Conservation (phyloP, 2,329 filamentous ascomycete species). For the Chalara sp. region DNA sequence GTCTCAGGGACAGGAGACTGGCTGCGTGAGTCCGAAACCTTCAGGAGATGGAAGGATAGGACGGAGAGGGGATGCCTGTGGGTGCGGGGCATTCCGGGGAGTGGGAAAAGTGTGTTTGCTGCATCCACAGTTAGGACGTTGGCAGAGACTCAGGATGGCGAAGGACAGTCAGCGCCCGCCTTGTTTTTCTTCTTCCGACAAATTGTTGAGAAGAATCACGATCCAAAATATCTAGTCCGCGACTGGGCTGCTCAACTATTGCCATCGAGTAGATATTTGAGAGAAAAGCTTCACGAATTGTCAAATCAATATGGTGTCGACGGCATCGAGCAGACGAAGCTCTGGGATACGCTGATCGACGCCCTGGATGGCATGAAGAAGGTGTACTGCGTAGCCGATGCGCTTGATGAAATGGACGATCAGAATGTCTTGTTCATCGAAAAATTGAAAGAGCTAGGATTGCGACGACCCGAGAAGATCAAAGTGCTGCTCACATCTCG, state of each 20-base stretch:
- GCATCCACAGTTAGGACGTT: constrained; percentile 13
- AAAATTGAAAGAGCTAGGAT: constrained; percentile 27
- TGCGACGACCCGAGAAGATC: constrained; percentile 25
- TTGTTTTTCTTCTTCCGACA: constrained; percentile 33
- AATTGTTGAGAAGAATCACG: constrained; percentile 28
- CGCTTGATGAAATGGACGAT: constrained; percentile 41
- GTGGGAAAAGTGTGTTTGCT: constrained; percentile 37
- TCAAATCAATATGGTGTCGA: not conserved
- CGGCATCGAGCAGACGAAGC: constrained; percentile 3
- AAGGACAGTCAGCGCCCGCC: constrained; percentile 22
- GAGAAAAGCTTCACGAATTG: not conserved
- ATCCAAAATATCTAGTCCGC: constrained; percentile 20
- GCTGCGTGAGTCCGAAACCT: constrained; percentile 14
- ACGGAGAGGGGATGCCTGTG: constrained; percentile 34
- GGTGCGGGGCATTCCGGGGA: constrained; percentile 39
- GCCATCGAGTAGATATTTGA: constrained; percentile 11
- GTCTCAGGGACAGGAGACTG: constrained; percentile 14
- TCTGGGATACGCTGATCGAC: constrained; percentile 26
- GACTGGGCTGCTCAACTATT: constrained; percentile 30
- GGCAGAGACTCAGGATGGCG: not conserved
- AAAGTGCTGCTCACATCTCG: constrained; percentile 40
- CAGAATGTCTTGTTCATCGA: constrained; percentile 30
- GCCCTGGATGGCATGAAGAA: constrained; percentile 10
- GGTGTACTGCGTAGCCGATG: constrained; percentile 41
- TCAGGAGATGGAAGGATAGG: constrained; percentile 13